A percentile compares a stretch with the other conserved stretches of the same genome.
phyloP scores from a whole-genome alignment of 306 rosid genomes.

The Trifolium fragiferum region DNA sequence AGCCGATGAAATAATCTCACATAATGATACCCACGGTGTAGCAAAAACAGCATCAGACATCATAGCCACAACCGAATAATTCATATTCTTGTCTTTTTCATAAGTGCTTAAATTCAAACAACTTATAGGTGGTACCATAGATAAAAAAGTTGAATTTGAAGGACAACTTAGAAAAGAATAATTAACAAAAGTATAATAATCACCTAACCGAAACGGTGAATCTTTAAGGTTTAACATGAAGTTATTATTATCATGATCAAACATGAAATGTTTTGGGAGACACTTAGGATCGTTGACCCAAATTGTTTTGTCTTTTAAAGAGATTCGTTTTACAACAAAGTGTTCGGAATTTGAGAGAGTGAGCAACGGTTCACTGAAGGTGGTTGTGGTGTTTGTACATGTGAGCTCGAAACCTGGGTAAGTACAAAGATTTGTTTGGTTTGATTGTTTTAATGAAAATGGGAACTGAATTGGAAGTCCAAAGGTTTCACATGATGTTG shows the following conservation, averaged over 20 bases:
- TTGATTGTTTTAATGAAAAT: conserved; percentile 4
- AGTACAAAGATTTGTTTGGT: not conserved
- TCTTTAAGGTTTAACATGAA: conserved; percentile 11
- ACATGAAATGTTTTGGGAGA: conserved; percentile 26
- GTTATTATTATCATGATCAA: not conserved
- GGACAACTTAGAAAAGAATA: conserved; percentile 36
- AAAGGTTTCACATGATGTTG: not conserved
- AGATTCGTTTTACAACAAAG: conserved; percentile 10
- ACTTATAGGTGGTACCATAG: not conserved
- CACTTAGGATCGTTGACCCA: conserved; percentile 47
- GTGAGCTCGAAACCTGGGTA: conserved; percentile 44
- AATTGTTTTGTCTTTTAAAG: conserved; percentile 3
- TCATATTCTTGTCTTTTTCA: not conserved
- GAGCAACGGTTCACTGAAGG: conserved; percentile 16
- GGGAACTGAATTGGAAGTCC: conserved; percentile 29
- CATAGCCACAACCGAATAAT: conserved; percentile 33
- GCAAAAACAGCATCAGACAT: not conserved
- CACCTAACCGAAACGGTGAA: conserved; percentile 30
- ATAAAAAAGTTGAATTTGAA: conserved; percentile 12
- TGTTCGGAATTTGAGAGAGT: conserved; percentile 27
- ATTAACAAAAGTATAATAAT: not conserved
- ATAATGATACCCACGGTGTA: not conserved
- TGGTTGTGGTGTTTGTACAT: not conserved
- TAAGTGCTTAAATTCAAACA: conserved; percentile 9
- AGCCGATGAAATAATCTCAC: conserved; percentile 22